phyloP scores from a whole-genome alignment of 345 rosid species.

The Garcia nutans region DNA sequence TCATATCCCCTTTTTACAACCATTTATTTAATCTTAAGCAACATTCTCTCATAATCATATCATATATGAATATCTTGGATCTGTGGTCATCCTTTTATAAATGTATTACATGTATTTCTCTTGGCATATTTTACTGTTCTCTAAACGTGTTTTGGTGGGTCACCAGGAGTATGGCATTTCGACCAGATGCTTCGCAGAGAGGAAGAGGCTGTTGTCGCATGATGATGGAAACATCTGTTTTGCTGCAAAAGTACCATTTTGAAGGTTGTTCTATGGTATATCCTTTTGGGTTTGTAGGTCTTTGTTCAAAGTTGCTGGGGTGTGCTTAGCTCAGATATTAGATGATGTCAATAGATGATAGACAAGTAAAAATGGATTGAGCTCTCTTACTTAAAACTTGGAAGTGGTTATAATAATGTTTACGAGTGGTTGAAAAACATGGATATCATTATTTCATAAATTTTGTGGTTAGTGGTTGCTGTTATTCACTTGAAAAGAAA shows the following conservation, averaged over 20 bases:
- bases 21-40: not conserved
- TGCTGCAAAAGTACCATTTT: conserved; percentile 1
- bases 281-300: conserved; percentile 9
- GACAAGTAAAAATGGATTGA: not conserved
- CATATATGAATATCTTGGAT: not conserved
- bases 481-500: not conserved
- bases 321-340: conserved; percentile 4
- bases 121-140: not conserved
- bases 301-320: conserved; percentile 12
- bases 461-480: not conserved
- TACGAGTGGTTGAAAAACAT: not conserved
- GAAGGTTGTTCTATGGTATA: not conserved
- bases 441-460: not conserved
- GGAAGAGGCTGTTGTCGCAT: conserved; percentile 27
- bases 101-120: not conserved
- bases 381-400: not conserved
- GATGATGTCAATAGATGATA: not conserved
- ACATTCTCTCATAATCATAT: not conserved
- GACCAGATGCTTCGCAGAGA: conserved; percentile 28
- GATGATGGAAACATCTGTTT: conserved; percentile 18
- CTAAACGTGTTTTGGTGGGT: not conserved
- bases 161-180: conserved; percentile 41
- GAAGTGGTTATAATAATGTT: not conserved
- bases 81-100: not conserved
- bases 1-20: not conserved